phyloP scores from a whole-genome alignment of 1,284 basidiomycete genomes.

The Xanthoconium separans region DNA sequence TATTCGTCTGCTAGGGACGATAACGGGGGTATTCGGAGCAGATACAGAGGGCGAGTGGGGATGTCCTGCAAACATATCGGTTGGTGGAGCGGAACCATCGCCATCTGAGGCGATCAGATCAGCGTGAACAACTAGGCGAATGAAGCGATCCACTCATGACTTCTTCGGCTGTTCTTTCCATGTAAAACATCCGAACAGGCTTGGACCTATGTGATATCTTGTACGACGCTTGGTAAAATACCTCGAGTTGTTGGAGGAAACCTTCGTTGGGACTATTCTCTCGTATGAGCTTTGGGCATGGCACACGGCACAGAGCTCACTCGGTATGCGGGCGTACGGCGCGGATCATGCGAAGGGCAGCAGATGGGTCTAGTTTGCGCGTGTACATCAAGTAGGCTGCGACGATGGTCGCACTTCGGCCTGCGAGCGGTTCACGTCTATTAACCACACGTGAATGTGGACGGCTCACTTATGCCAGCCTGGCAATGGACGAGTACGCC shows the following conservation, averaged over 20 bases:
- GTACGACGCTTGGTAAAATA: slow-evolving; percentile 73
- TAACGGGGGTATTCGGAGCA: slow-evolving; percentile 54
- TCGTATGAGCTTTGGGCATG: slow-evolving; percentile 6
- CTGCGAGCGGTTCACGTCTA: slow-evolving; percentile 36
- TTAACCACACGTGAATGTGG: not conserved
- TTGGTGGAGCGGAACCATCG: slow-evolving; percentile 61
- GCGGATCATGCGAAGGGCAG: slow-evolving; percentile 67
- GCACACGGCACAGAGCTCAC: slow-evolving; percentile 42
- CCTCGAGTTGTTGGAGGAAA: slow-evolving; percentile 74
- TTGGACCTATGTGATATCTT: slow-evolving; percentile 70
- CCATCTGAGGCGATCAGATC: slow-evolving; percentile 51
- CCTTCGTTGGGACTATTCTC: slow-evolving; percentile 70
- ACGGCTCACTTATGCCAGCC: slow-evolving; percentile 76
- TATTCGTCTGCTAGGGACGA: slow-evolving; percentile 59
- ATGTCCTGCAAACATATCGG: slow-evolving; percentile 72
- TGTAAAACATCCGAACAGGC: slow-evolving; percentile 75
- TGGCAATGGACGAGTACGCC: slow-evolving; percentile 86
- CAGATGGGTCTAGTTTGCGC: slow-evolving; percentile 58
- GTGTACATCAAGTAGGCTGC: slow-evolving; percentile 85
- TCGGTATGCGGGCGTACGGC: slow-evolving; percentile 64
- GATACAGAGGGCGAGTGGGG: slow-evolving; percentile 68
- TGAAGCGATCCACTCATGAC: slow-evolving; percentile 60
- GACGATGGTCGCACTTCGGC: slow-evolving; percentile 77
- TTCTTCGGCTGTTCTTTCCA: slow-evolving; percentile 70
- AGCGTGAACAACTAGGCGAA: slow-evolving; percentile 1